Base-by-base conservation (phyloP, 2,329 filamentous ascomycete genomes). In the Verticillium albo-atrum region DNA sequence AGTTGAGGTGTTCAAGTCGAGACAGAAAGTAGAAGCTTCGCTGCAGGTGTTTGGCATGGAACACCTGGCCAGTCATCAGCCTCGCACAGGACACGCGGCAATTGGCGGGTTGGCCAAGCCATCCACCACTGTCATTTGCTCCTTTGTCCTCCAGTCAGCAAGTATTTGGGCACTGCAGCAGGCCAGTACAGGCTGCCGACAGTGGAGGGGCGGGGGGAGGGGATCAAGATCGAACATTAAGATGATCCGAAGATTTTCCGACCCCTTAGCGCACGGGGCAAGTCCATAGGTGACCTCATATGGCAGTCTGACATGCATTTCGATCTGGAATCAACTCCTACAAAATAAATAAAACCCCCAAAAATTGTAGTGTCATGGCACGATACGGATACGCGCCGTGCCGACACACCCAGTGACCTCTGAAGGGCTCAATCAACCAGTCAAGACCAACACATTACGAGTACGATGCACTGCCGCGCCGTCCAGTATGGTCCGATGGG, bases 1-100 rank as follows among this genome's bases (percentile, higher is more conserved):
- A 7, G n/a, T 17, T 42, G n/a, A 12, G n/a, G 42, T 50, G n/a
- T 50, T 12, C 12, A 14, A 23, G 20, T 23, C n/a, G 6, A 50
- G 42, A 23, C 42, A 50, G 20, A 50, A 17, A n/a, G 34, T 6
- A n/a, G 34, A 15, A 37, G 15, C 30, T 37, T 37, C n/a, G 34
- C 4, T 37, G 20, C n/a, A 50, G n/a, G 42, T 50, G 20, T 50
- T 20, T 23, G 20, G 20, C 42, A 50, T 50, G 42, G 42, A 50
- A 50, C 56, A 58, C 56, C 34, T 58, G 51, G 56, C 56, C 50
- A 58, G 27, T 58, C 56, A 32, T 37, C 56, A 58, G 42, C 55
- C 55, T 57, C 51, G 51, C 26, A 53, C 27, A 54, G 12, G 17
- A 54, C 28, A 32, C 27, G 52, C 52, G 52, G 52, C 30, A 32